Base-by-base conservation (phyloP, 75 land plant species). In the Chamaecyparis obtusa region DNA sequence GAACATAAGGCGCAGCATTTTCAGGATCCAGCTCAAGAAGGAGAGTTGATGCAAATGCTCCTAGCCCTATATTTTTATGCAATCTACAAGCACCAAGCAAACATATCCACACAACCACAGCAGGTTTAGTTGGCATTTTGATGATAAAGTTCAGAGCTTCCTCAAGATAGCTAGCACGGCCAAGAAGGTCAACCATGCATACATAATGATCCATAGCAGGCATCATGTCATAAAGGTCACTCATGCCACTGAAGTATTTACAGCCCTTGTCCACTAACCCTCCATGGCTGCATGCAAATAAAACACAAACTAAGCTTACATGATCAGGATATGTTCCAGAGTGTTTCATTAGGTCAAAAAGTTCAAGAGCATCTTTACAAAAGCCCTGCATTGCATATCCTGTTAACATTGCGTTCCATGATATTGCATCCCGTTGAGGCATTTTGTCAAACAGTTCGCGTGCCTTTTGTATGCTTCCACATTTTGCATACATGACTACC, bases 381-480 rank as follows among this genome's bases (percentile, higher is more conserved):
- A 82, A 64, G 1, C 92, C 94, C 86, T 86, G 88, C 54, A 87
- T 80, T 43, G 92, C 91, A 84, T 89, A 91, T 8, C 94, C 90
- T 41, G 87, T 85, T 15, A 93, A 74, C 85, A 93, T 84, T 8
- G 94, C 90, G 85, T 90, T 91, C 93, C 91, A 93, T 19, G 91
- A 87, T 6, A 91, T 89, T 64, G 87, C 2, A 81, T 93, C 88
- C 78, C 71, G 87, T 54, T 30, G 54, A n/a, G 87, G 84, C 32
- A 90, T 37, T 21, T 37, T 82, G 24, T 43, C 83, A 81, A 92
- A 93, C 0, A 90, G 37, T 9, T 46, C 35, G 16, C 89, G 86
- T 48, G 90, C 93, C 51, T 83, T 69, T 36, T 85, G 80, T 10
- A 90, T 80, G 16, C 71, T 64, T 32, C 92, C 94, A 85, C 92